Conservation (phyloP, 2,329 filamentous ascomycete species). For the Colletotrichum horii region DNA sequence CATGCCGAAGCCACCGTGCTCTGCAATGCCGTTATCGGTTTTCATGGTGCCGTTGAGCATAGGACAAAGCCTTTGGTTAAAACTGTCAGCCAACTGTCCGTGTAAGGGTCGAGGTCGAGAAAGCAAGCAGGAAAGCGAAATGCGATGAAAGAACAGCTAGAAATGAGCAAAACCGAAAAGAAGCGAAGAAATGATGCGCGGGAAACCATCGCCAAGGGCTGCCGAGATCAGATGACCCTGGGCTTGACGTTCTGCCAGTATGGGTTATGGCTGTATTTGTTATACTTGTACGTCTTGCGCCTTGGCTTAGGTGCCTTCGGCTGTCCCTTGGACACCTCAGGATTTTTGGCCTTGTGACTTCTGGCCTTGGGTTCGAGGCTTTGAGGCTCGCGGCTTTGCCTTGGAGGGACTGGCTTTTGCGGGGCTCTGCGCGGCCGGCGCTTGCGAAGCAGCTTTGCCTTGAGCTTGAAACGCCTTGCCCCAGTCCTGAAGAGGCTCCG, state of each 20-base stretch:
- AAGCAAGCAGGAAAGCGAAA: neutral
- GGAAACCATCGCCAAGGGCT: conserved; percentile 20
- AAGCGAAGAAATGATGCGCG: conserved; percentile 29
- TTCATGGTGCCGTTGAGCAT: conserved; percentile 85
- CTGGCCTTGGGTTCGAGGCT: conserved; percentile 24
- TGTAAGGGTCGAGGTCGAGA: neutral
- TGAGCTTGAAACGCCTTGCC: conserved; percentile 12
- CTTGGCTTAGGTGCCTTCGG: neutral
- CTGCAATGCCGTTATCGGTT: conserved; percentile 57
- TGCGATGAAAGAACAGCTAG: neutral
- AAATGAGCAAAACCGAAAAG: conserved; percentile 16
- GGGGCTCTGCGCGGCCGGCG: conserved; percentile 10
- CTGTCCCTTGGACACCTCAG: conserved; percentile 8
- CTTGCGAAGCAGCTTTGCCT: conserved; percentile 2
- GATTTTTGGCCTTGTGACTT: neutral
- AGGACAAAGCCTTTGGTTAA: conserved; percentile 71
- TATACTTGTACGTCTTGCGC: conserved; percentile 21
- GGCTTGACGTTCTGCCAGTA: conserved; percentile 7
- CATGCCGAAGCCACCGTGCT: conserved; percentile 64
- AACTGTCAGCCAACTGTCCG: conserved; percentile 29
- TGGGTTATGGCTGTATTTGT: conserved; percentile 17
- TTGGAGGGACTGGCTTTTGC: conserved; percentile 16
- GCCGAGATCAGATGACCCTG: neutral
- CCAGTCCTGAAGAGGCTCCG: conserved; percentile 17
- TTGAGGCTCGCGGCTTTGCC: conserved; percentile 22